phyloP scores from a whole-genome alignment of 192 early-diverging fungal species.

The Rhizoclosmatium globosum region DNA sequence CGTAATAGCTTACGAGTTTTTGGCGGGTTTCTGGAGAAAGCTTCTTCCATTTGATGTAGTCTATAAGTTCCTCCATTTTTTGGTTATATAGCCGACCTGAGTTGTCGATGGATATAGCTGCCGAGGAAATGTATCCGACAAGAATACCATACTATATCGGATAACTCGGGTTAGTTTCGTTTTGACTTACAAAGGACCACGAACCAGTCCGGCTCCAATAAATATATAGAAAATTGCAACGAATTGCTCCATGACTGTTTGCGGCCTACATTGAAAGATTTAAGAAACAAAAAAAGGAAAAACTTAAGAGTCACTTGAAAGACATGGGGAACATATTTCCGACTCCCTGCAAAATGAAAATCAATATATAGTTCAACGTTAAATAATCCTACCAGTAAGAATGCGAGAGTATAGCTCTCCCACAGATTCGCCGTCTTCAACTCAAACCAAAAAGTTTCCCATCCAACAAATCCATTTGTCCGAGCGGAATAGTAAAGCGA shows the following conservation, averaged over 20 bases:
- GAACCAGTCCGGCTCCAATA: slow-evolving; percentile 12
- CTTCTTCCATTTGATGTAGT: slow-evolving; percentile 45
- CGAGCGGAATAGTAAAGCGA: slow-evolving; percentile 19
- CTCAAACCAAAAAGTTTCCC: background rate
- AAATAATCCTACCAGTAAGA: background rate
- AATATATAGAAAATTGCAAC: slow-evolving; percentile 19
- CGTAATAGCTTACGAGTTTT: slow-evolving; percentile 37
- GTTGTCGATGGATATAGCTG: slow-evolving; percentile 16
- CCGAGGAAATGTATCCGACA: slow-evolving; percentile 29
- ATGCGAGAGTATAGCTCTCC: slow-evolving; percentile 1
- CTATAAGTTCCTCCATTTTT: slow-evolving; percentile 45
- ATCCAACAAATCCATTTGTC: slow-evolving; percentile 16
- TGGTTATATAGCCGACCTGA: slow-evolving; percentile 33
- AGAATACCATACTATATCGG: slow-evolving; percentile 11
- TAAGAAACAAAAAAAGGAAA: background rate
- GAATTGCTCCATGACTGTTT: slow-evolving; percentile 14
- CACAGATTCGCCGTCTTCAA: background rate
- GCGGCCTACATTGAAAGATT: background rate
- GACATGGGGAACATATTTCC: slow-evolving; percentile 40
- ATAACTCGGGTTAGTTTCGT: no score
- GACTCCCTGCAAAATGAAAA: slow-evolving; percentile 15
- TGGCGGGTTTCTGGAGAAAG: slow-evolving; percentile 5
- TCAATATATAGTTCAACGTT: background rate
- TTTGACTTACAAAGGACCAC: background rate
- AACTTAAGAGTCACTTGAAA: background rate